phyloP scores from a whole-genome alignment of 2,329 filamentous ascomycete species.

The Monosporascus sp. region DNA sequence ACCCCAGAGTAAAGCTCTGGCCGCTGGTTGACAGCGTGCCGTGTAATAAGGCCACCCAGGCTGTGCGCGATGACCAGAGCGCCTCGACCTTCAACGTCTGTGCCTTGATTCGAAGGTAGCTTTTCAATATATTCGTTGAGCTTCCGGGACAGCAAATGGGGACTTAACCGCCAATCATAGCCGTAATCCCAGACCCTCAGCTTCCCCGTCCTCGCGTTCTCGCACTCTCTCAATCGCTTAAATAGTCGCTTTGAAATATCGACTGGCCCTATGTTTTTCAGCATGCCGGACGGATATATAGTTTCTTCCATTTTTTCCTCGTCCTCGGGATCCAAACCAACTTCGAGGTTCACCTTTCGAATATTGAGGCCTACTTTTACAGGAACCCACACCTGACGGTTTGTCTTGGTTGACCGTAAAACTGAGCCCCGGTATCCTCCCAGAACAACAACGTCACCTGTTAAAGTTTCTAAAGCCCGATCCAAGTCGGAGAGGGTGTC shows the following conservation, averaged over 20 bases:
- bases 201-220: constrained; percentile 65
- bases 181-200: constrained; percentile 84
- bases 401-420: constrained; percentile 74
- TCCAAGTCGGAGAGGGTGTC: constrained; percentile 37
- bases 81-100: constrained; percentile 53
- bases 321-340: constrained; percentile 74
- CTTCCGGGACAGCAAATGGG: constrained; percentile 64
- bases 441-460: constrained; percentile 80
- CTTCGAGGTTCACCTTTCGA: constrained; percentile 84
- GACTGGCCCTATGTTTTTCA: constrained; percentile 86
- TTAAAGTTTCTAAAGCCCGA: constrained; percentile 58
- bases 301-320: constrained; percentile 76
- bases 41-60: constrained; percentile 79
- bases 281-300: constrained; percentile 82
- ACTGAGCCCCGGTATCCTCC: constrained; percentile 89
- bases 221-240: constrained; percentile 67
- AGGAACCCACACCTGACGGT: constrained; percentile 89
- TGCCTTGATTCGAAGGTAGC: constrained; percentile 67
- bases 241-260: constrained; percentile 82
- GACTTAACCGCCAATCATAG: constrained; percentile 91
- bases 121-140: constrained; percentile 68
- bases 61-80: constrained; percentile 82
- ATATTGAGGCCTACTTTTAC: constrained; percentile 90
- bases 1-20: constrained; percentile 85
- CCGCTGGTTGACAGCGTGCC: constrained; percentile 78